Base-by-base conservation (phyloP, 106 monocot species). In the Dendrobium chrysotoxum region DNA sequence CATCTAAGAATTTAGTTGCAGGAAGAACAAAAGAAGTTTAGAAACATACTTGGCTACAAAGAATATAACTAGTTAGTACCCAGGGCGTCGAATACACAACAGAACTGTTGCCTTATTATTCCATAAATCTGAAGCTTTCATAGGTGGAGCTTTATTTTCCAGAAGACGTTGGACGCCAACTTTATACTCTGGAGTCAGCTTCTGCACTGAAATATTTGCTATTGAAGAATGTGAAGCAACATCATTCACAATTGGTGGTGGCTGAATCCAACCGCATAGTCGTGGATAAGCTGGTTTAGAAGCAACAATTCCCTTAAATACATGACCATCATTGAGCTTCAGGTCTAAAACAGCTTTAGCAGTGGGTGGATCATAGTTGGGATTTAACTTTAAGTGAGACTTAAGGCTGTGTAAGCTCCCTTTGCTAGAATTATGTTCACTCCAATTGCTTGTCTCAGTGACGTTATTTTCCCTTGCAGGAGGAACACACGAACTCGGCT, bases 51-150 rank as follows among this genome's bases (percentile, higher is more conserved):
- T 64, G 5, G 50, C 50, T 50, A 13, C 13, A 50, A 50, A 13
- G 15, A 8, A 1, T 61, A 61, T n/a, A n/a, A 1, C 12, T 50
- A 20, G 28, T 13, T 28, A 31, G 77, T 86, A 86, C 83, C 87
- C 84, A 12, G 87, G 87, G 42, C 84, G 84, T 18, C 87, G 83
- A 71, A 87, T 28, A 47, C 87, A 87, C 0, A 82, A 44, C 26
- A 87, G 28, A 57, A 87, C 21, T 23, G 67, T 79, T 5, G 81
- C 78, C 67, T 77, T 84, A 30, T 84, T 68, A 9, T 7, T 40
- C 87, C 87, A 87, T 76, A 84, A 38, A 1, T 81, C 81, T 5
- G 79, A 87, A 67, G 87, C 87, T 73, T 75, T 87, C 81, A 84
- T 84, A 42, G 87, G 83, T 21, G 83, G 81, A 30, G 84, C 65